phyloP scores from a whole-genome alignment of 345 rosid genomes.

The Melastoma malabathricum region DNA sequence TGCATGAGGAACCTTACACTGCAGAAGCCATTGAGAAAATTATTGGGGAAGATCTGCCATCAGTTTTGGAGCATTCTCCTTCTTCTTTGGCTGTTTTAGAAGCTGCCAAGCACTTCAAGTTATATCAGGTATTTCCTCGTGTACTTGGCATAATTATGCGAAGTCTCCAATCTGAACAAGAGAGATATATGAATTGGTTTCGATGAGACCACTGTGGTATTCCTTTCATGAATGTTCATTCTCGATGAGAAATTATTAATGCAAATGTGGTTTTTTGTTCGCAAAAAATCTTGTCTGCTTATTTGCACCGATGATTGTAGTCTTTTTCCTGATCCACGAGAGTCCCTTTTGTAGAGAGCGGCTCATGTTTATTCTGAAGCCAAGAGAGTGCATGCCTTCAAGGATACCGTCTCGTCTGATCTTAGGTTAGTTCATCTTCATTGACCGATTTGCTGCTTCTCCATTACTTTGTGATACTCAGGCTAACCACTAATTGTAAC shows the following conservation, averaged over 20 bases:
- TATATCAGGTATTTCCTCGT: constrained; percentile 49
- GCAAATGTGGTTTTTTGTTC: too few species aligned
- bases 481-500: too few species aligned
- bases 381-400: constrained; percentile 67
- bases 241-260: not conserved
- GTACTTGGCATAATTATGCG: not conserved
- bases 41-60: constrained; percentile 31
- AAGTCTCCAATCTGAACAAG: not conserved
- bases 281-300: not conserved
- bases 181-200: too few species aligned
- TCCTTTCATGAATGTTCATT: too few species aligned
- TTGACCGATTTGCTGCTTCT: too few species aligned
- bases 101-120: constrained; percentile 64
- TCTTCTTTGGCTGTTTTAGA: constrained; percentile 73
- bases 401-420: constrained; percentile 59
- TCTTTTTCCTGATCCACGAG: not conserved
- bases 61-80: constrained; percentile 48
- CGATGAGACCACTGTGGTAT: too few species aligned
- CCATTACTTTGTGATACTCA: too few species aligned
- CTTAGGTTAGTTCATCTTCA: constrained; percentile 29
- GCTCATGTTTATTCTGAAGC: constrained; percentile 91
- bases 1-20: constrained; percentile 66
- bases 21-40: constrained; percentile 72
- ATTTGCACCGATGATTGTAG: not conserved
- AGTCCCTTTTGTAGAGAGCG: constrained; percentile 49